These are phyloP conservation scores for Kondoa subrosea DNA, from an alignment of 768 basidiomycete species.

Conservation along the genomic window DNA sequence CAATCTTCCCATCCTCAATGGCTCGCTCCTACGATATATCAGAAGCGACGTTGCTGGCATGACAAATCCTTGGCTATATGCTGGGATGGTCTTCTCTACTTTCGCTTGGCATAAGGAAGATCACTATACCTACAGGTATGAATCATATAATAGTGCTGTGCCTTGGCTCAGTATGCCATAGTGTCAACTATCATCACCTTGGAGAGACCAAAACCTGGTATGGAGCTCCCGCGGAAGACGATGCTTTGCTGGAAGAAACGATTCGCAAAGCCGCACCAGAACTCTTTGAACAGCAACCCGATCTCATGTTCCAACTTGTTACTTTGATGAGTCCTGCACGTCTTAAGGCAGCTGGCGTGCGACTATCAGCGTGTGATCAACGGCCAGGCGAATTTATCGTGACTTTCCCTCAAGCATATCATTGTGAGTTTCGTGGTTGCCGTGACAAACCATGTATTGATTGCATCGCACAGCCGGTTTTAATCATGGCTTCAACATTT, in stretches of 20 bases:
- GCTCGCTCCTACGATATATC: conserved; percentile 88
- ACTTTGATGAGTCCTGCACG: conserved; percentile 92
- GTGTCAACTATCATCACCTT: conserved; percentile 51
- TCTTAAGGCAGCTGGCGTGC: conserved; percentile 69
- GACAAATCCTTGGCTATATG: conserved; percentile 96
- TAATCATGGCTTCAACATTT: conserved; percentile 98
- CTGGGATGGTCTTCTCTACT: conserved; percentile 96
- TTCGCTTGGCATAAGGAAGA: conserved; percentile 99
- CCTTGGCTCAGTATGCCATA: background rate
- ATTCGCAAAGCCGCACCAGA: conserved; percentile 92
- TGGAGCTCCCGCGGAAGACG: conserved; percentile 86
- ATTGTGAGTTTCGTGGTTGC: conserved; percentile 75
- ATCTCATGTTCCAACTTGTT: conserved; percentile 89
- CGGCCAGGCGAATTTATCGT: conserved; percentile 93
- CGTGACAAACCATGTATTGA: conserved; percentile 29
- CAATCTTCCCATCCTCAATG: conserved; percentile 69
- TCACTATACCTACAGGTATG: conserved; percentile 96
- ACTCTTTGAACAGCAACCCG: conserved; percentile 91
- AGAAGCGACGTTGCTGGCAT: conserved; percentile 98
- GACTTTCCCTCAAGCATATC: conserved; percentile 82
- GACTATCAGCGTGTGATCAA: conserved; percentile 87
- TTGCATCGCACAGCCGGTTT: conserved; percentile 50
- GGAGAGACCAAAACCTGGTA: conserved; percentile 99
- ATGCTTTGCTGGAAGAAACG: conserved; percentile 88
- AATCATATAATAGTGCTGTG: conserved; percentile 44